Evolutionary conservation across 2,329 filamentous ascomycete species (phyloP).

Genomic region (Botrytis tulipae): DNA sequence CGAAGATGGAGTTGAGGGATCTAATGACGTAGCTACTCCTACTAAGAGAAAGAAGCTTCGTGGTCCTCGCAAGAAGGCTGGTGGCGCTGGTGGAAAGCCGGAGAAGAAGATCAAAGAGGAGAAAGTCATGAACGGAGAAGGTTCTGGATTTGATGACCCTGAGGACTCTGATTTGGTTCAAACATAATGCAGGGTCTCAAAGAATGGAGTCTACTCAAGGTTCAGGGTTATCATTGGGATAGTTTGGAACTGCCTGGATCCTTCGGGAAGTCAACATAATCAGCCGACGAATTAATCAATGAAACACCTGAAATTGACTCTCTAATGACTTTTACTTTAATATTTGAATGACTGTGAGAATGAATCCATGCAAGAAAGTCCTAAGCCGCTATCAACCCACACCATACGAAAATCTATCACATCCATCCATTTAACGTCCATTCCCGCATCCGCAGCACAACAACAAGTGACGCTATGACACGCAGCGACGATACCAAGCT

Average conservation of each 20-base stretch:
- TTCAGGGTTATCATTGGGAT: neutral
- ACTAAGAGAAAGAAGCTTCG: neutral
- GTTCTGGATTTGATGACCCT: neutral
- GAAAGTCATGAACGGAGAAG: neutral
- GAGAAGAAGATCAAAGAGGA: neutral
- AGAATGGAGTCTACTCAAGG: neutral
- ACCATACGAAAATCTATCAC: neutral
- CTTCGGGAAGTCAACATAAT: neutral
- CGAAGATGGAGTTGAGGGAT: neutral
- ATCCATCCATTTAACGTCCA: neutral
- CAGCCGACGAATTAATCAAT: neutral
- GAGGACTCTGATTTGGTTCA: neutral
- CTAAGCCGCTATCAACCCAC: too few species aligned
- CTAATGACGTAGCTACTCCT: neutral
- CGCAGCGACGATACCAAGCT: neutral
- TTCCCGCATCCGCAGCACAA: neutral
- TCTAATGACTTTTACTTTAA: neutral
- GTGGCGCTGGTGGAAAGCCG: neutral
- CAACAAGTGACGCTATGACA: neutral
- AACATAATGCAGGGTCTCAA: neutral
- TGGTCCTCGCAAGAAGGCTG: neutral
- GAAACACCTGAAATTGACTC: neutral
- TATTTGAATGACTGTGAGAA: neutral
- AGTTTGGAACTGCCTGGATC: neutral
- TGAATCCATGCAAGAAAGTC: neutral